These are phyloP conservation scores for Neoboletus magnificus DNA, from an alignment of 768 basidiomycete genomes.

Conservation along the genomic window DNA sequence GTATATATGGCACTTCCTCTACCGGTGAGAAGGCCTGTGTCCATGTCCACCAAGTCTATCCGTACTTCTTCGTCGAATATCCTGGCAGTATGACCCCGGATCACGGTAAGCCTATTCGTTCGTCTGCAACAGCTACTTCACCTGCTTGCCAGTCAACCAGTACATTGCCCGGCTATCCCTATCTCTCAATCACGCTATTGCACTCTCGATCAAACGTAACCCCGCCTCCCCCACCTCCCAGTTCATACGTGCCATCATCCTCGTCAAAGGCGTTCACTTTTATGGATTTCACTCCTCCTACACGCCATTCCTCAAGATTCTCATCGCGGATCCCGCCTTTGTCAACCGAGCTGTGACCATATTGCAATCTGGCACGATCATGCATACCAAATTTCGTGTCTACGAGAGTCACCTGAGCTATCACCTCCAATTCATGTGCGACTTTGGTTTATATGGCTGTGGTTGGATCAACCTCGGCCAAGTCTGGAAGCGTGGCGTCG, in stretches of 20 bases:
- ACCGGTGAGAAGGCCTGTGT: conserved; percentile 76
- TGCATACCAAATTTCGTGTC: conserved; percentile 72
- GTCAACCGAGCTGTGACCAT: conserved; percentile 71
- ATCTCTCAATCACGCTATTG: conserved; percentile 85
- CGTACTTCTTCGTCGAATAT: conserved; percentile 92
- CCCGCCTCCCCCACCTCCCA: conserved; percentile 55
- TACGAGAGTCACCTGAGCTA: conserved; percentile 92
- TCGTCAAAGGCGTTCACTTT: conserved; percentile 94
- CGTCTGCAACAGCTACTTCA: neutral
- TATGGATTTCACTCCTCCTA: conserved; percentile 91
- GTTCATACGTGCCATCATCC: conserved; percentile 69
- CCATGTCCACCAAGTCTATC: conserved; percentile 90
- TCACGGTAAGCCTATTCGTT: conserved; percentile 45
- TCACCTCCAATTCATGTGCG: conserved; percentile 88
- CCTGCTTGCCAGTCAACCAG: conserved; percentile 52
- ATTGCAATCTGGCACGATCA: conserved; percentile 77
- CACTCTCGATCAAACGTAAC: conserved; percentile 73
- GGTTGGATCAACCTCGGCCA: conserved; percentile 78
- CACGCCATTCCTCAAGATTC: conserved; percentile 85
- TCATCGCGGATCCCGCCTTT: conserved; percentile 65
- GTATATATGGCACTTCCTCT: conserved; percentile 85
- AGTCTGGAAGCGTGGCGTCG: conserved; percentile 54
- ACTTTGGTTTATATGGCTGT: conserved; percentile 93
- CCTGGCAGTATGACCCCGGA: conserved; percentile 57
- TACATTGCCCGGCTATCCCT: conserved; percentile 67